Percentiles rank a stretch among this genome's conserved stretches.
phyloP scores from a whole-genome alignment of 495 filamentous ascomycete species.

The Poronia punctata region DNA sequence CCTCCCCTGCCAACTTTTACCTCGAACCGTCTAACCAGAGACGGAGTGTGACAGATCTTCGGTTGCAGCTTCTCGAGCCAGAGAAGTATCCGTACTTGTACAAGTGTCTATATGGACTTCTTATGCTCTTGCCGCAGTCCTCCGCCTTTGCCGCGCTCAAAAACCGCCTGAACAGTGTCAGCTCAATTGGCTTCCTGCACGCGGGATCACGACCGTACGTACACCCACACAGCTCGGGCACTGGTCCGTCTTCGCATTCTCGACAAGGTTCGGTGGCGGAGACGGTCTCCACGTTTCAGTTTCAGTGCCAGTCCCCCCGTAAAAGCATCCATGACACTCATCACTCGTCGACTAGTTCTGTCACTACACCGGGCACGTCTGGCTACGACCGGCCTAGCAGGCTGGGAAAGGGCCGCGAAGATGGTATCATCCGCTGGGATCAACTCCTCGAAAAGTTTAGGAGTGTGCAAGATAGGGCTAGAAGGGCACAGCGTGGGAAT shows the following conservation, averaged over 20 bases:
- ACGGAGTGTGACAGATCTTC: conserved; percentile 56
- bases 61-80: conserved; percentile 94
- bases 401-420: conserved; percentile 69
- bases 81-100: conserved; percentile 94
- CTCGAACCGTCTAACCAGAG: conserved; percentile 15
- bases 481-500: conserved; percentile 36
- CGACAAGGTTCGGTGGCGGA: conserved; percentile 37
- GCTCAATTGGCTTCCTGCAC: conserved; percentile 92
- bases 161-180: conserved; percentile 93
- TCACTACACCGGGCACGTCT: conserved; percentile 38
- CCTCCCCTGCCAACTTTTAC: no score
- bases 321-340: conserved; percentile 25
- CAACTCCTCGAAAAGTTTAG: conserved; percentile 97
- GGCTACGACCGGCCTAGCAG: conserved; percentile 73
- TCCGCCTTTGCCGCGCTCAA: conserved; percentile 95
- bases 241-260: conserved; percentile 18
- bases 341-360: conserved; percentile 32
- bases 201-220: conserved; percentile 75
- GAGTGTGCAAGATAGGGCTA: conserved; percentile 73
- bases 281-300: conserved; percentile 29
- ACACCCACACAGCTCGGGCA: conserved; percentile 10
- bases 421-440: conserved; percentile 78
- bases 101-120: conserved; percentile 93
- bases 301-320: conserved; percentile 12
- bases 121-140: conserved; percentile 97